Evolutionary conservation across 805 yeast species (phyloP), one percentile per base, ranked within the genome.

Genomic region (Kregervanrija delftensis): DNA sequence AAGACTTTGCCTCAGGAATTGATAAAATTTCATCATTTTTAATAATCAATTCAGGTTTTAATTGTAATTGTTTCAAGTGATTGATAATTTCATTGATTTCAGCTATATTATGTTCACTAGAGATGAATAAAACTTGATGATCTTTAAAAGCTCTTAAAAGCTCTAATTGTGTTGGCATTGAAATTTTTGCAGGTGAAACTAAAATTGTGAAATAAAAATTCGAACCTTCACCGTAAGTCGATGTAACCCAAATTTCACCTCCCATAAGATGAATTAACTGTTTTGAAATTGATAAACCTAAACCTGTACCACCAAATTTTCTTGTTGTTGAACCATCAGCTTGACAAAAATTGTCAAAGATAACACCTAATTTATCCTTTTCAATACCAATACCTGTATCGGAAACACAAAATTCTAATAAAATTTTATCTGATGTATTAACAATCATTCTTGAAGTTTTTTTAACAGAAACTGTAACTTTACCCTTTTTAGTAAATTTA

Each of bases 281-380:
- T 62, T 86, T 86, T 9, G 96, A 88, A 61, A 87, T 87, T 3
- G 95, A 85, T 45, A 87, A 71, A 13, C 96, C 96, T 39, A 87
- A 71, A 51, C 96, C 96, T 3, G 96, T 88, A 57, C 96, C 96
- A 56, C 96, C 96, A 61, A 87, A 88, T 63, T 86, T 86, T 61
- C 96, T 76, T 1, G 96, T 87, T 2, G 96, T 87, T 5, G 95
- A 86, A 36, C 96, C 96, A 66, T 87, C 96, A 8, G 96, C 96
- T 63, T 87, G 96, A 53, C 96, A 84, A 68, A 87, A 87, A 3
- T 91, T 87, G 58, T 87, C 96, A 58, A 87, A 87, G 54, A 87
- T 88, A 36, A 88, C 72, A 31, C 87, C 95, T 33, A 87, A 70
- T 59, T 87, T 87, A 57, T 88, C 96, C 58, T 78, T 79, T 56